phyloP scores from a whole-genome alignment of 179 eudicot species.

The Silene coronaria region DNA sequence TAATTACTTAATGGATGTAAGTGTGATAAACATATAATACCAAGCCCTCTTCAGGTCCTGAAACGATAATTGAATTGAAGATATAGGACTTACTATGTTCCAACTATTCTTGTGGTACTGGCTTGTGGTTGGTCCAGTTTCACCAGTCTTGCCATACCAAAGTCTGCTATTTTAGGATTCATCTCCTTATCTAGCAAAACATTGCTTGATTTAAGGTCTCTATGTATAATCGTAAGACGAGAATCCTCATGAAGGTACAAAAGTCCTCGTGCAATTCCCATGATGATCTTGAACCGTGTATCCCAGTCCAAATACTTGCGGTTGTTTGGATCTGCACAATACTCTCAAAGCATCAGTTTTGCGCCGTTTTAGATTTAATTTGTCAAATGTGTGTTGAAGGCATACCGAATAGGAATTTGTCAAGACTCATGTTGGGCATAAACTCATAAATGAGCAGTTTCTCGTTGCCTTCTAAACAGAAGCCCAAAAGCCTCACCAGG shows the following conservation, averaged over 20 bases:
- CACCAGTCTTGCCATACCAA: slow-evolving; percentile 21
- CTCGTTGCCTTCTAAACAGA: slow-evolving; percentile 22
- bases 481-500: slow-evolving; percentile 19
- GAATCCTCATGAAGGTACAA: slow-evolving; percentile 24
- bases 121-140: slow-evolving; percentile 14
- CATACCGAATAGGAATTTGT: slow-evolving; percentile 18
- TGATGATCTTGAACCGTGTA: slow-evolving; percentile 20
- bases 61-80: background rate
- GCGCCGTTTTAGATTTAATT: background rate
- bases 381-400: background rate
- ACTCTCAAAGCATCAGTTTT: background rate
- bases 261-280: slow-evolving; percentile 23
- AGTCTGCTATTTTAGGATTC: slow-evolving; percentile 24
- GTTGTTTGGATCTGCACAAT: slow-evolving; percentile 10
- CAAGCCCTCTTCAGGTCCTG: background rate
- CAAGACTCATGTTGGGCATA: slow-evolving; percentile 19
- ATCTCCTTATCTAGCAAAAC: slow-evolving; percentile 19
- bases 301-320: slow-evolving; percentile 19
- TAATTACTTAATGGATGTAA: background rate
- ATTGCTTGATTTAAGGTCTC: slow-evolving; percentile 21
- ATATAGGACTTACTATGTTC: slow-evolving; percentile 20
- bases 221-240: slow-evolving; percentile 17
- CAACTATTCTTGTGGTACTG: slow-evolving; percentile 13
- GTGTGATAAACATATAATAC: background rate
- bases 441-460: slow-evolving; percentile 20